Evolutionary conservation across 1,139 yeast species (phyloP), one percentile per base, ranked within the genome.

Genomic region (Kodamaea ohmeri): DNA sequence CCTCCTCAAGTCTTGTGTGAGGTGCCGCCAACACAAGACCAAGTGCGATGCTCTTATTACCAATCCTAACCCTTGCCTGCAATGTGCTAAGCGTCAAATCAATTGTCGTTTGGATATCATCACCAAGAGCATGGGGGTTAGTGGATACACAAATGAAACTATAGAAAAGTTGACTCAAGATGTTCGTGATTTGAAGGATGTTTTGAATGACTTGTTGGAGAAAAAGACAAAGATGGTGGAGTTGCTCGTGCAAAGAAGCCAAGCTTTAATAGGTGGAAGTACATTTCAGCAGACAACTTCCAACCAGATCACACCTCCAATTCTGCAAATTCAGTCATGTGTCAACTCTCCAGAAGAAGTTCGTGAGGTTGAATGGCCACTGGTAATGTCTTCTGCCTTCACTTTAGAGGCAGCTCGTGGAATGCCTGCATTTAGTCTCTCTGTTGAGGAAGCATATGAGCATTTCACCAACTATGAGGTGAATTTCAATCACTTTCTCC

Each of bases 21-120:
- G 83, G 31, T 81, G 88, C 55, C 67, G 87, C 32, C 75, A 74
- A 49, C 83, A 79, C 49, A 81, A 81, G 55, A 79, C 81, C 17
- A 76, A 72, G 48, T 81, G 87, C 57, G 82, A 80, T 51, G 83
- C 83, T 9, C 49, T 58, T 6, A 50, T 53, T 15, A 71, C 76
- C 17, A 59, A 66, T 32, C 86, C 87, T 2, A 52, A 58, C 20
- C 76, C 84, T 0, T 81, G 88, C 51, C 56, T 81, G 3, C 71
- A 76, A 20, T 81, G 88, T 54, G 47, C 63, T 11, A 76, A 73
- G 52, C 69, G 71, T 42, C 73, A 74, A 18, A 50, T 72, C 13
- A 57, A 61, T 30, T 81, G 88, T 50, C 69, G 71, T 31, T 62
- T 80, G 37, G 86, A 55, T 42, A 47, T 61, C 16, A 58, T 65